phyloP scores from a whole-genome alignment of 306 rosid species.

The Abrus precatorius region DNA sequence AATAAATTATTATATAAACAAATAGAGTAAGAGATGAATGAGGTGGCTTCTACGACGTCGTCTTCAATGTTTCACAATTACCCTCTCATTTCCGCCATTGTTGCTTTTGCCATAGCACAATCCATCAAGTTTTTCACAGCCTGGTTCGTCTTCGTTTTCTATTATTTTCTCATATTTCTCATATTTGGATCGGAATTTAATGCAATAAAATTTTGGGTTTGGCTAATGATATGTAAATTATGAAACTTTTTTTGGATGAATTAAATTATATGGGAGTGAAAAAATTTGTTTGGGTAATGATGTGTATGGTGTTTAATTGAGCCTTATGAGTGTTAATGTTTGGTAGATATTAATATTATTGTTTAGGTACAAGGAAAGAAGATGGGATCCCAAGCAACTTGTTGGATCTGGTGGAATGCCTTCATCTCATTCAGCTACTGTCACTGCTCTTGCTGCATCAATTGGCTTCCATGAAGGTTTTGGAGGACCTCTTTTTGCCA shows the following conservation, averaged over 20 bases:
- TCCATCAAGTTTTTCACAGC: slow-evolving; percentile 72
- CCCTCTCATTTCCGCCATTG: slow-evolving; percentile 76
- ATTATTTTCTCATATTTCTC: background rate
- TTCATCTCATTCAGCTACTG: slow-evolving; percentile 97
- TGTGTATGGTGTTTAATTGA: slow-evolving; percentile 30
- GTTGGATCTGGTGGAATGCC: slow-evolving; percentile 99
- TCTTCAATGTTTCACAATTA: slow-evolving; percentile 71
- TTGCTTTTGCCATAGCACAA: slow-evolving; percentile 75
- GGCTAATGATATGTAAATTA: slow-evolving; percentile 5
- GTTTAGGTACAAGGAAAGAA: slow-evolving; percentile 83
- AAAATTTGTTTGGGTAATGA: background rate
- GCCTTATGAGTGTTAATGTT: slow-evolving; percentile 54
- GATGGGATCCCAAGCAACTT: slow-evolving; percentile 91
- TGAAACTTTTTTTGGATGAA: slow-evolving; percentile 7
- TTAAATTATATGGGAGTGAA: background rate
- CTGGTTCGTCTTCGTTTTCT: slow-evolving; percentile 62
- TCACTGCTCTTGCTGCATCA: slow-evolving; percentile 88
- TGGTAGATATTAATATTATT: slow-evolving; percentile 40
- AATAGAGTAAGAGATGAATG: slow-evolving; percentile 42
- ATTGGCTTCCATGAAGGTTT: slow-evolving; percentile 94
- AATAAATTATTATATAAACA: background rate
- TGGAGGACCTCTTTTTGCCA: slow-evolving; percentile 83
- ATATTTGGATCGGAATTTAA: slow-evolving; percentile 39
- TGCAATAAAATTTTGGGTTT: slow-evolving; percentile 25
- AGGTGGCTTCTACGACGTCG: slow-evolving; percentile 45